Base-by-base conservation (phyloP, 345 rosid genomes). In the Citrus trifoliata region DNA sequence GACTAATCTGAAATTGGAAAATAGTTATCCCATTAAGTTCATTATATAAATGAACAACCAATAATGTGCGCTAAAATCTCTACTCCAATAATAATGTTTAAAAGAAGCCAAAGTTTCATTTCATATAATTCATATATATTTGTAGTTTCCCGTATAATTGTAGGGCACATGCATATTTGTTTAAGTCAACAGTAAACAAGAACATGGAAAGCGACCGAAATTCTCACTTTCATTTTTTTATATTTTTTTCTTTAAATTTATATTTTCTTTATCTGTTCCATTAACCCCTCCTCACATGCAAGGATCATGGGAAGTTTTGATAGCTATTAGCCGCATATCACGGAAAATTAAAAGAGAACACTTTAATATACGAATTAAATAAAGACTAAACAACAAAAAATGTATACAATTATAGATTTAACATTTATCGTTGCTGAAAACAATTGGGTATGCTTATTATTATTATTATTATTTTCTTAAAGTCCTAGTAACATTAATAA, bases 271-370 rank as follows among this genome's bases (percentile, higher is more conserved):
- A 64, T 28, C 6, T 21, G 7, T 19, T 28, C 37, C 21, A 48
- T 10, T n/a, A 68, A 79, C 73, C 79, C 68, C 63, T 48, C 75
- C 76, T 85, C 93, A 87, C 92, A 90, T 92, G 96, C 66, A 83
- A 88, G 87, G 76, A 90, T 92, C 89, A 84, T 85, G 86, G 86
- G 88, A 85, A 80, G 86, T 90, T 92, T 87, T 83, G 86, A 80
- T 79, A 76, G 86, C 88, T 88, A 84, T 84, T 77, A 66, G 85
- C 88, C 90, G 88, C 88, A 76, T 87, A 88, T 85, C 84, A 81
- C 59, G 91, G 84, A 74, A 46, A 61, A 84, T 65, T 73, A 61
- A 59, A 84, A 58, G 62, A 24, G 56, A 69, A 28, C 4, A 30
- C 42, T 58, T 51, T 28, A 6, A 40, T 3, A 10, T 7, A 68